These are phyloP conservation scores for Plasmodium blacklocki DNA, from an alignment of 169 alveolate genomes.

Conservation along the genomic window DNA sequence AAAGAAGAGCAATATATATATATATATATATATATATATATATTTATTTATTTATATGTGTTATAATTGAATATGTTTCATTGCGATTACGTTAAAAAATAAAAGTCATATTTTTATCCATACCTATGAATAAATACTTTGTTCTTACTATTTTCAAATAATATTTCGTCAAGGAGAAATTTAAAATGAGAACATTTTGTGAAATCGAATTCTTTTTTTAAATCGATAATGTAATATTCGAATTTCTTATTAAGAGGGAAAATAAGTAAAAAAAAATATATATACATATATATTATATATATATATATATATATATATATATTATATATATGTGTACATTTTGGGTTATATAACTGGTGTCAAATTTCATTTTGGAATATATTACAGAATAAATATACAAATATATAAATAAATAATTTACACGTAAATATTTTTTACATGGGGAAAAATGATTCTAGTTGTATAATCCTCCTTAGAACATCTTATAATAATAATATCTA, in stretches of 20 bases:
- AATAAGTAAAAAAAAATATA: background rate
- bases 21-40: background rate
- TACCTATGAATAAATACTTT: slow-evolving; percentile 69
- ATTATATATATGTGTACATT: background rate
- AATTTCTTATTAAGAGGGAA: slow-evolving; percentile 22
- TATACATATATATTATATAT: background rate
- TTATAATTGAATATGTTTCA: background rate
- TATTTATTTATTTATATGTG: background rate
- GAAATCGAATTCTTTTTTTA: slow-evolving; percentile 24
- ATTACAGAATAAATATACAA: background rate
- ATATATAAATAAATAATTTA: background rate
- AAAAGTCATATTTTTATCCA: background rate
- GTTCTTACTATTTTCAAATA: slow-evolving; percentile 42
- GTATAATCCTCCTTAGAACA: slow-evolving; percentile 29
- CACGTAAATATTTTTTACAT: slow-evolving; percentile 26
- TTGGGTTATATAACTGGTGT: background rate
- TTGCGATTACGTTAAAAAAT: no score
- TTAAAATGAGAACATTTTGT: slow-evolving; percentile 59
- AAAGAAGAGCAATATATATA: background rate
- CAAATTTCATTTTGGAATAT: background rate
- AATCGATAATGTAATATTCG: slow-evolving; percentile 60
- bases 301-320: background rate
- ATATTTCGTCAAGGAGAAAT: slow-evolving; percentile 50
- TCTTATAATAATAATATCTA: slow-evolving; percentile 47
- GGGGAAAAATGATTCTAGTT: slow-evolving; percentile 50